A percentile compares a stretch with the other conserved stretches of the same genome.
These are phyloP conservation scores for Suhomyces faveliae DNA, from an alignment of 805 yeast species.

Conservation along the genomic window DNA sequence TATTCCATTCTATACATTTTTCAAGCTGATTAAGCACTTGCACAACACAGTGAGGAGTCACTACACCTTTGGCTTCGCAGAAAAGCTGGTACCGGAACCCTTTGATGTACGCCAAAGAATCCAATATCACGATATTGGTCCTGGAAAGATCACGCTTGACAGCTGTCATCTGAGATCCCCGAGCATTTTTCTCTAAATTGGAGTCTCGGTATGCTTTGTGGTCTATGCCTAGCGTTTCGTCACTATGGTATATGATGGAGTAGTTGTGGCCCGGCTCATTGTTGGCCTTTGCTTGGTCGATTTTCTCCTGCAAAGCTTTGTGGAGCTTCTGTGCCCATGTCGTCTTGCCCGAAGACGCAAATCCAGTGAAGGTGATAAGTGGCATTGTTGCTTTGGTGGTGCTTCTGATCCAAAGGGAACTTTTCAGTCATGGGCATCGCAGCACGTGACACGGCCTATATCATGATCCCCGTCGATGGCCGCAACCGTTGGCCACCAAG, in stretches of 20 bases:
- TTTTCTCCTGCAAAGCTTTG: conserved; percentile 44
- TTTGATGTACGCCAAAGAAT: conserved; percentile 84
- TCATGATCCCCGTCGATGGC: not conserved
- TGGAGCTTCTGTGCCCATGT: conserved; percentile 63
- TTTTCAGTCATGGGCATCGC: not conserved
- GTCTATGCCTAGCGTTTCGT: conserved; percentile 70
- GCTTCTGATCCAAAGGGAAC: not conserved
- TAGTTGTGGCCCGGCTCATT: conserved; percentile 53
- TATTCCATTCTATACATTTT: conserved; percentile 64
- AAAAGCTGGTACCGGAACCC: conserved; percentile 93
- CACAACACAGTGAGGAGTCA: conserved; percentile 79
- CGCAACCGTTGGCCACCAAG: not conserved
- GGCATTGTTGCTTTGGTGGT: conserved; percentile 61
- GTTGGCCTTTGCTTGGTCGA: conserved; percentile 33
- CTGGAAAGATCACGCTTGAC: conserved; percentile 77
- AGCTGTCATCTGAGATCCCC: conserved; percentile 86
- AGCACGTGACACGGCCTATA: not conserved
- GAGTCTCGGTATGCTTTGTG: conserved; percentile 72
- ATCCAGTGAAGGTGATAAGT: conserved; percentile 76
- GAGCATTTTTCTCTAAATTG: conserved; percentile 70
- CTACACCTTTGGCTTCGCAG: conserved; percentile 85
- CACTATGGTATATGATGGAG: conserved; percentile 68
- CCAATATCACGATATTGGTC: conserved; percentile 74
- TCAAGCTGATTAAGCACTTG: conserved; percentile 72
- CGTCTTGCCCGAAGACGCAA: conserved; percentile 83